Evolutionary conservation across 116 monocot genomes (phyloP).

Genomic region (Zostera marina): DNA sequence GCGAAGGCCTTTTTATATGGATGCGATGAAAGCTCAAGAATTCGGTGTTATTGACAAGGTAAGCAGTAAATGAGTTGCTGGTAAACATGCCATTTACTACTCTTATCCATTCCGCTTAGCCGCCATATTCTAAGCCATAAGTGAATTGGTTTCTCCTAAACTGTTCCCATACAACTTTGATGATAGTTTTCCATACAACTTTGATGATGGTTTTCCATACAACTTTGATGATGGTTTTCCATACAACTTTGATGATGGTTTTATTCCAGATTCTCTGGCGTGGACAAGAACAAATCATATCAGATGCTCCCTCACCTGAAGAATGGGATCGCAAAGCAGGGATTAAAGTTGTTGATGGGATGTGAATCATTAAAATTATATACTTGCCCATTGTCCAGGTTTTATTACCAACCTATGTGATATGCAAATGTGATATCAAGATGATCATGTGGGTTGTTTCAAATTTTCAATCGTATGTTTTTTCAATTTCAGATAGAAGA

Average conservation of each 20-base stretch:
- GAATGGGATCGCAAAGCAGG: constrained; percentile 56
- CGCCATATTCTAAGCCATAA: neutral
- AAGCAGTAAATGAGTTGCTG: too few relatives aligned
- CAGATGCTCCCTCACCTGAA: constrained; percentile 53
- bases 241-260: neutral
- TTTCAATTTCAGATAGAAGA: neutral
- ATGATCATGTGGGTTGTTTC: too few relatives aligned
- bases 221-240: neutral
- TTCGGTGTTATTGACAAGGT: constrained; percentile 99
- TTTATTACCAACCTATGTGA: too few relatives aligned
- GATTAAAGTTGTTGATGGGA: constrained; percentile 54
- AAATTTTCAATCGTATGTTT: too few relatives aligned
- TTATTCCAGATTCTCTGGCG: constrained; percentile 66
- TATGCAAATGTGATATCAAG: too few relatives aligned
- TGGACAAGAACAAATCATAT: constrained; percentile 79
- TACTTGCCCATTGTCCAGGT: neutral
- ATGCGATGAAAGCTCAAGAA: constrained; percentile 63
- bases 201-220: neutral
- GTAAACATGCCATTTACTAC: too few relatives aligned
- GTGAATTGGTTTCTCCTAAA: too few relatives aligned
- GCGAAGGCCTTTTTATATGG: constrained; percentile 81
- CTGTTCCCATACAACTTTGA: neutral
- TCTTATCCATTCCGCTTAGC: neutral
- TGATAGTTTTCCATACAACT: neutral
- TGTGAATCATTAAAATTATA: constrained; percentile 17